Evolutionary conservation across 768 basidiomycete genomes (phyloP), one percentile per base, ranked within the genome.

Genomic region (Multifurca ochricompacta): DNA sequence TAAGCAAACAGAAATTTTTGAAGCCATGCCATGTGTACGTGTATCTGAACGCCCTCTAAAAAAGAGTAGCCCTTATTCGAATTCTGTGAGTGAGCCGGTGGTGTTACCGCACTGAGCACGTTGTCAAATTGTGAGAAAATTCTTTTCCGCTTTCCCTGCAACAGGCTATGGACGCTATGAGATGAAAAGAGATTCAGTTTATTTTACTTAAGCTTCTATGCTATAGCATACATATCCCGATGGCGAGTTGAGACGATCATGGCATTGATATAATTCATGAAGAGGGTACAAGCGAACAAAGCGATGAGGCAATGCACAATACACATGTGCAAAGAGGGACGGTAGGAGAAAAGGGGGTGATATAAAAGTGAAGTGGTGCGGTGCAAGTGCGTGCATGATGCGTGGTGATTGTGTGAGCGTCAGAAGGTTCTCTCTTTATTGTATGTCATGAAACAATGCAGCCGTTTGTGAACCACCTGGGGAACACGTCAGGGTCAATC

Each of bases 401-500:
- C 16, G 45, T 31, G 31, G 7, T n/a, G 9, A 37, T 23, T n/a
- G n/a, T n/a, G n/a, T n/a, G n/a, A n/a, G n/a, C n/a, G n/a, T n/a
- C n/a, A n/a, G n/a, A n/a, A n/a, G n/a, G n/a, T n/a, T n/a, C n/a
- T n/a, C n/a, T n/a, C n/a, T n/a, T n/a, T n/a, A n/a, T n/a, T n/a
- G n/a, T 18, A 28, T 9, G 53, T 69, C 64, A 77, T 60, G 70
- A 76, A 60, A 85, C 75, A 16, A 76, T 74, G 66, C 85, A 87
- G 37, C 85, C 85, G 60, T 74, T 79, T 59, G 81, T 76, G 66
- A 86, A 87, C 85, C 85, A 87, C 85, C 85, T 87, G 61, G 54
- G 66, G 41, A 40, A 51, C 30, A 16, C 13, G 21, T 56, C 56
- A 51, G 32, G 39, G 8, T 51, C 32, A 40, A 52, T 47, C 30